Evolutionary conservation across 345 rosid species (phyloP), one percentile per base, ranked within the genome.

Genomic region (Euphorbia tirucalli): DNA sequence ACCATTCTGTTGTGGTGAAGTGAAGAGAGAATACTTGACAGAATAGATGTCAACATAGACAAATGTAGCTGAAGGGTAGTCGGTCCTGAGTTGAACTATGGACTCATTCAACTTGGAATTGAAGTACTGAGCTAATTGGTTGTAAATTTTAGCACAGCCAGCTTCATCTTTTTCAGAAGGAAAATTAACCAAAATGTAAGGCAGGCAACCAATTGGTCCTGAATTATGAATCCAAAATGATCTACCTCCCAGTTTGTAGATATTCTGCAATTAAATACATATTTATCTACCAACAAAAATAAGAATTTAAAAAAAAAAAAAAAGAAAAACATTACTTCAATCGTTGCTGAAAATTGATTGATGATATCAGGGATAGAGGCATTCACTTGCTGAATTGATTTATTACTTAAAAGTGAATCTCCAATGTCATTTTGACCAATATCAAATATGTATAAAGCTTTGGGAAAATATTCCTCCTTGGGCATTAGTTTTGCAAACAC

Each of bases 201-300:
- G 79, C 58, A 88, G 76, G 58, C 96, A 88, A 13, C 96, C 93
- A 28, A 88, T 75, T 11, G 96, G 96, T 24, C 91, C 93, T 8
- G 93, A 87, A 73, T 82, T 83, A 69, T 85, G 93, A 68, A 90
- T 82, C 96, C 93, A 90, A 71, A 84, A 88, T 39, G 84, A 76
- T 56, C 88, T 81, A 2, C 66, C 95, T 31, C 92, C 90, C 19
- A 1, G 7, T 7, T 64, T 43, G 69, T 85, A 81, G 65, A 86
- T 37, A 35, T 75, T 82, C 88, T 89, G 78, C 41, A 59, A 15
- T 14, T 48, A 48, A 14, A 14, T 11, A 43, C 48, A 10, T 43
- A 43, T 7, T 43, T 8, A n/a, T n/a, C n/a, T n/a, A n/a, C n/a
- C n/a, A n/a, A n/a, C 18, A 15, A 0, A 48, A 11, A 48, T 1